phyloP scores from a whole-genome alignment of 306 rosid species.

The Medicago truncatula region MtrunA17r5.0-ANR NC_053042.1:53998001-53998500 shows the following conservation, averaged over 20 bases:
- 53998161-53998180: too few relatives aligned
- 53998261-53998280: too few relatives aligned
- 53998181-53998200: too few relatives aligned
- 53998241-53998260: too few relatives aligned
- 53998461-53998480: background rate
- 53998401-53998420: background rate
- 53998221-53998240: too few relatives aligned
- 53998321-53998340: too few relatives aligned
- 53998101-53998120: background rate
- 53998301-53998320: too few relatives aligned
- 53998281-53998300: too few relatives aligned
- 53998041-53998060: background rate
- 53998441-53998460: background rate
- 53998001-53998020: background rate
- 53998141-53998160: background rate
- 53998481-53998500: background rate
- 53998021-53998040: slow-evolving; percentile 6
- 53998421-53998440: background rate
- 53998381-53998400: background rate
- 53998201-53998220: too few relatives aligned
- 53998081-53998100: too few relatives aligned
- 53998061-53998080: background rate
- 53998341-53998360: background rate
- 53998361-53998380: slow-evolving; percentile 4
- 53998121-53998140: background rate